These are phyloP conservation scores for Hyphodiscus sp. DNA, from an alignment of 2,329 filamentous ascomycete genomes.

Conservation along the genomic window DNA sequence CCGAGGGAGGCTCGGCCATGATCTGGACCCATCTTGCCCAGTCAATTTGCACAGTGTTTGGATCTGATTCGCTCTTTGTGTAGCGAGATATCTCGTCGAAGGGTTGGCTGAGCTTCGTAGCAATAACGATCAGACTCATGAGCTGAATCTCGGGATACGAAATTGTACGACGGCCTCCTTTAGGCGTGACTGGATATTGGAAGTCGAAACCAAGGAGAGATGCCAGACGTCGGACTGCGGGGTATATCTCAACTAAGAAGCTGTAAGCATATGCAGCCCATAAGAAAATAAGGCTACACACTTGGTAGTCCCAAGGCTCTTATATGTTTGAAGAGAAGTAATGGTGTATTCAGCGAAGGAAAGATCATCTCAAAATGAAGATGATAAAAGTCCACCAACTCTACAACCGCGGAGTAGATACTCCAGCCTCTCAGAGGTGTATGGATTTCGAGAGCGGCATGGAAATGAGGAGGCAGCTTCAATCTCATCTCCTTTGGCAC, in stretches of 20 bases:
- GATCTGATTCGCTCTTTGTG: constrained; percentile 45
- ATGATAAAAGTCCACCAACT: constrained; percentile 57
- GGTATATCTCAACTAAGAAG: constrained; percentile 54
- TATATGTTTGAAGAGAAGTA: constrained; percentile 64
- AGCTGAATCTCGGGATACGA: constrained; percentile 71
- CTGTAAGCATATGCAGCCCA: no score
- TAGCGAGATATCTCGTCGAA: constrained; percentile 53
- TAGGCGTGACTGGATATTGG: constrained; percentile 45
- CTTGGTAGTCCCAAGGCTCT: constrained; percentile 68
- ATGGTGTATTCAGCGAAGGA: constrained; percentile 64
- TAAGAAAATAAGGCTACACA: constrained; percentile 33
- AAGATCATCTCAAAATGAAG: constrained; percentile 63
- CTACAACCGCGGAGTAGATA: constrained; percentile 58
- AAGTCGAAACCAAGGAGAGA: constrained; percentile 42
- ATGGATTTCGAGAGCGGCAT: constrained; percentile 49
- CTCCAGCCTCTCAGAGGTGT: constrained; percentile 43
- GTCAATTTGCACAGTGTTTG: constrained; percentile 54
- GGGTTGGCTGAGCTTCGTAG: constrained; percentile 74
- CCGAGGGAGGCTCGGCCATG: constrained; percentile 32
- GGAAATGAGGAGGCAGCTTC: constrained; percentile 56
- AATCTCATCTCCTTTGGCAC: constrained; percentile 60
- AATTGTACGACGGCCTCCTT: constrained; percentile 39
- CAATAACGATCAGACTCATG: constrained; percentile 63
- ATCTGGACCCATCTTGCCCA: constrained; percentile 64
- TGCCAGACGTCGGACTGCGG: constrained; percentile 48